Percentiles rank a stretch among this genome's conserved stretches.
phyloP scores from a whole-genome alignment of 2,329 filamentous ascomycete species.

The Chrysoporthe puriensis region DNA sequence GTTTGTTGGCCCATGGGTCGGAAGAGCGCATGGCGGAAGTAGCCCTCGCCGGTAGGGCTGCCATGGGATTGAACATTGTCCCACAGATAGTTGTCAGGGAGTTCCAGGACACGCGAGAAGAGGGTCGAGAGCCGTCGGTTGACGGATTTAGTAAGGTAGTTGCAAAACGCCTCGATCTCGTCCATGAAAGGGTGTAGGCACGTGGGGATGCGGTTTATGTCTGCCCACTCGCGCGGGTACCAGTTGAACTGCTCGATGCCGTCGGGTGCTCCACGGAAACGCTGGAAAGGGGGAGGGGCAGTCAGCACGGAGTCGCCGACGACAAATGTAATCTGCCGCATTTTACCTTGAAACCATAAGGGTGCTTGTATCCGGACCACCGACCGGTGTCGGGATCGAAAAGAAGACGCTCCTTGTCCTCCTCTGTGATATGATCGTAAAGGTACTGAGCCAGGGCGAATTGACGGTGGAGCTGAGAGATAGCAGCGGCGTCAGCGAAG shows the following conservation, averaged over 20 bases:
- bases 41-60: constrained; percentile 47
- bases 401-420: constrained; percentile 52
- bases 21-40: constrained; percentile 50
- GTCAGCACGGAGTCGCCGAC: background rate
- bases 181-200: constrained; percentile 55
- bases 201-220: constrained; percentile 46
- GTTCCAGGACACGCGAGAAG: constrained; percentile 48
- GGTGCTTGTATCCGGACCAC: constrained; percentile 56
- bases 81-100: constrained; percentile 50
- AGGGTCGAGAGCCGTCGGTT: constrained; percentile 47
- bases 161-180: constrained; percentile 44
- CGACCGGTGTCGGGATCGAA: constrained; percentile 51
- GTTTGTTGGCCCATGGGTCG: constrained; percentile 41
- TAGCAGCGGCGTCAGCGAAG: background rate
- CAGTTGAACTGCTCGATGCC: constrained; percentile 60
- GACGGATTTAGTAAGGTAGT: constrained; percentile 52
- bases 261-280: constrained; percentile 46
- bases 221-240: constrained; percentile 51
- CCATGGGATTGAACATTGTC: constrained; percentile 48
- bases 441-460: constrained; percentile 55
- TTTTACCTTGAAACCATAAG: constrained; percentile 47
- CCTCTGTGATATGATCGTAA: constrained; percentile 52
- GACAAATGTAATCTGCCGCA: too few relatives aligned
- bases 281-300: constrained; percentile 33
- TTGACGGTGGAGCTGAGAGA: constrained; percentile 50